Evolutionary conservation across 352 stramenopile genomes (phyloP), one percentile per base, ranked within the genome.

Genomic region (Phytophthora citricola): DNA sequence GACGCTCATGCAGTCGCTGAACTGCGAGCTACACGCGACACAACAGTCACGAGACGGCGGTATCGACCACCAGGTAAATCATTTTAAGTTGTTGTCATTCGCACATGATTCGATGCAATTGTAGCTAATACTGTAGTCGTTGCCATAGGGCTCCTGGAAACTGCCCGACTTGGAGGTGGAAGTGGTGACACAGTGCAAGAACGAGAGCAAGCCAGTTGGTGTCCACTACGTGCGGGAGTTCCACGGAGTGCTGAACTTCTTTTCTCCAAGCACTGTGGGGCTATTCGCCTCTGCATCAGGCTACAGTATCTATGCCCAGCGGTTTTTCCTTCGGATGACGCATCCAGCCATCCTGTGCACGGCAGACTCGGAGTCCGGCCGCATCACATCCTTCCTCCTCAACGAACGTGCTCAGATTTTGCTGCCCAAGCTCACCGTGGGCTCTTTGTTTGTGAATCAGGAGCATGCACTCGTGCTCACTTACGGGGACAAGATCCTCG

Each of bases 151-250:
- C 15, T 70, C 70, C 26, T 94, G 86, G 86, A 70, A 41, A 10
- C 53, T 94, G 8, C 86, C 84, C 3, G 86, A 93, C 47, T 50
- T 77, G 44, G 58, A 79, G 9, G 65, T 94, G 15, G 78, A 89
- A 6, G 70, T 94, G 40, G 81, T 91, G 56, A 93, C 86, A 14
- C 86, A 94, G 58, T 94, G 86, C 76, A 94, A 94, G 74, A 84
- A 90, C 60, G 83, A 92, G 58, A 71, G 66, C 46, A 90, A 89
- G 34, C 81, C 84, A 3, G 84, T 92, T 2, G 75, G 84, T 45
- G 81, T 93, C 34, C 73, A 90, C 20, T 70, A 88, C 47, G 56
- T 94, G 41, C 81, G 86, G 27, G 86, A 88, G 58, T 93, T 94
- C 63, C 77, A 93, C 32, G 86, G 86, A n/a, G 83, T 90, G 29